A percentile compares a stretch with the other conserved stretches of the same genome.
Evolutionary conservation across 345 rosid species (phyloP).

Genomic region (Citrus unshiu): DNA sequence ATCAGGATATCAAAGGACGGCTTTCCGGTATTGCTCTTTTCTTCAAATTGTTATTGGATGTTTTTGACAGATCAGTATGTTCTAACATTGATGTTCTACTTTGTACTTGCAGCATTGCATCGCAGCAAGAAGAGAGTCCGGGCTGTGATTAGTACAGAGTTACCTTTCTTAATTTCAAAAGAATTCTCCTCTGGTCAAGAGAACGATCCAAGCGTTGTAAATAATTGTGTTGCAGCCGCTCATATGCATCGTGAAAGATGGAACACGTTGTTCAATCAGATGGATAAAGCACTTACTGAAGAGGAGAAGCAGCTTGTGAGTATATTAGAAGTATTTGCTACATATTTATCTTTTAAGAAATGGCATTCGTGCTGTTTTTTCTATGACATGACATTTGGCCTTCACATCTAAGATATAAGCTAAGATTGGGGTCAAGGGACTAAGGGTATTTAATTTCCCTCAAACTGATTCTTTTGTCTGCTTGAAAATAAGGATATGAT

Average conservation of each 20-base stretch:
- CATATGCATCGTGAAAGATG: constrained; percentile 63
- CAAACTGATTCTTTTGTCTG: not conserved
- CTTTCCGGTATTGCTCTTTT: constrained; percentile 56
- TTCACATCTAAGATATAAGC: not conserved
- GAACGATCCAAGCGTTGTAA: constrained; percentile 19
- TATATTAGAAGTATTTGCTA: constrained; percentile 5
- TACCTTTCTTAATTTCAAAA: constrained; percentile 67
- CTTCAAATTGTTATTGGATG: not conserved
- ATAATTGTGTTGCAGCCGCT: constrained; percentile 27
- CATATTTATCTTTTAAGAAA: not conserved
- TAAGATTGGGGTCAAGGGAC: not conserved
- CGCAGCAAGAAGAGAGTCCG: constrained; percentile 90
- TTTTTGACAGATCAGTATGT: not conserved
- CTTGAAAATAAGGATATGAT: not conserved
- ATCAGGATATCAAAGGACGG: constrained; percentile 90
- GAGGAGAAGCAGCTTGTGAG: constrained; percentile 89
- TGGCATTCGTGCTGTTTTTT: not conserved
- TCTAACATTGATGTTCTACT: not conserved
- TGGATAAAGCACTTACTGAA: constrained; percentile 67
- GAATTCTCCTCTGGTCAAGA: constrained; percentile 63
- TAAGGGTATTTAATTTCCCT: not conserved
- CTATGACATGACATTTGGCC: not conserved
- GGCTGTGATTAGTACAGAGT: constrained; percentile 66
- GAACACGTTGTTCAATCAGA: constrained; percentile 68
- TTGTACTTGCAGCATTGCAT: constrained; percentile 57